Evolutionary conservation across 106 monocot genomes (phyloP), one percentile per base, ranked within the genome.

Genomic region (Allium sativum): DNA sequence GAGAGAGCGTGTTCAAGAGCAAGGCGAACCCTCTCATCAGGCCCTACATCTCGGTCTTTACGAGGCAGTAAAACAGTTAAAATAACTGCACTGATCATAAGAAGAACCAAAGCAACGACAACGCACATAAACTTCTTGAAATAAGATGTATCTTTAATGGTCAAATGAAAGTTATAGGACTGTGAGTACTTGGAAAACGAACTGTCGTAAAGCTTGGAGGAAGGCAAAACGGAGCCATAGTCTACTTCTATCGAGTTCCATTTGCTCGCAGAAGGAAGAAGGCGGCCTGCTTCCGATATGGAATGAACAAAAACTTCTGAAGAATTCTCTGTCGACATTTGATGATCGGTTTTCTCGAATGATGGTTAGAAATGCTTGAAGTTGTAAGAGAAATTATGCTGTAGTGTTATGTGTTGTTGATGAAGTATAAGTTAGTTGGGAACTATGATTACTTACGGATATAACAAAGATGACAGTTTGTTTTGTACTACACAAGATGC

Each of bases 231-330:
- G 10, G 58, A 44, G n/a, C 69, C 67, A 45, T 45, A 71, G 58
- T 78, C 69, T 22, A 78, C 3, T 53, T 78, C 69, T 31, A 78
- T 72, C n/a, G 78, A 73, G 65, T 53, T 73, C 78, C 78, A 73
- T 2, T 69, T 61, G 58, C 53, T 43, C 9, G 68, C 68, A 0
- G 78, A 78, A 13, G 78, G 78, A 45, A 69, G 68, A 9, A 78
- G 40, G 19, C 73, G 72, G 58, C 73, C 64, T 19, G 65, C 20
- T 14, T 52, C 73, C 0, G 68, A 8, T 21, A 78, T 45, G 48
- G 73, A n/a, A 46, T 74, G 74, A 8, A 66, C 73, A 58, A 53
- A 70, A 0, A 62, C 4, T 13, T 45, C 18, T 31, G 31, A 31
- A 19, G 70, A 45, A 14, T 10, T 42, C 5, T 70, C 61, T 3